These are phyloP conservation scores for Castanea crenata DNA, from an alignment of 306 rosid species.

Conservation along the genomic window DNA sequence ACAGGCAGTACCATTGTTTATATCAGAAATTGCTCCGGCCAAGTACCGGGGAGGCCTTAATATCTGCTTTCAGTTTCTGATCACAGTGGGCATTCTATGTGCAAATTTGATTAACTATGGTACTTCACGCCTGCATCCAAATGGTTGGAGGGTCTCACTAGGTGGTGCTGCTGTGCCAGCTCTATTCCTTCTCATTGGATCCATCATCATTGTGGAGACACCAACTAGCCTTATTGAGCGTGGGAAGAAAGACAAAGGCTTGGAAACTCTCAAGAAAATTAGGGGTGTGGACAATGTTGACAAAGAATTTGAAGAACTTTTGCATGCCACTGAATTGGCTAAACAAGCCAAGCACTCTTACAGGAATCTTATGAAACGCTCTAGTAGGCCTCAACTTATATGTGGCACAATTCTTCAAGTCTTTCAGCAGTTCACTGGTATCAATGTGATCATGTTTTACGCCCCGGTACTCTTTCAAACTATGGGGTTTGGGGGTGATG, in stretches of 20 bases:
- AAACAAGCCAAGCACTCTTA: conserved; percentile 5
- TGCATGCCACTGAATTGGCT: conserved; percentile 13
- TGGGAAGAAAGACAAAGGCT: conserved; percentile 17
- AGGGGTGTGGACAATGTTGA: conserved; percentile 27
- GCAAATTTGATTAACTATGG: conserved; percentile 30
- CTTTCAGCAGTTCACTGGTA: conserved; percentile 42
- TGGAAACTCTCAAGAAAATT: conserved; percentile 4
- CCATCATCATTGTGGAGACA: conserved; percentile 19
- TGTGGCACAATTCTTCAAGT: conserved; percentile 11
- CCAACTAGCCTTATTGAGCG: conserved; percentile 32
- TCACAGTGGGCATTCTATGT: conserved; percentile 25
- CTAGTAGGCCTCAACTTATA: conserved; percentile 19
- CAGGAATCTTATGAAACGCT: conserved; percentile 6
- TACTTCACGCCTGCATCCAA: conserved; percentile 3
- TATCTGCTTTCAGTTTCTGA: conserved; percentile 26
- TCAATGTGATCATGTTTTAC: conserved; percentile 40
- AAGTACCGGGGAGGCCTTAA: conserved; percentile 35
- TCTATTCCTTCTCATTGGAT: conserved; percentile 17
- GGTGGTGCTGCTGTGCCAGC: conserved; percentile 30
- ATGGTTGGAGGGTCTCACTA: conserved; percentile 30
- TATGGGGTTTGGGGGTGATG: conserved; percentile 27
- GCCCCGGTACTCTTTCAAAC: conserved; percentile 40
- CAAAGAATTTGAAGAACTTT: conserved; percentile 14
- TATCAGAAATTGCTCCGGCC: conserved; percentile 41
- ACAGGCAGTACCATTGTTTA: conserved; percentile 37